These are phyloP conservation scores for Panaeolus papilionaceus DNA, from an alignment of 768 basidiomycete species.

Conservation along the genomic window DNA sequence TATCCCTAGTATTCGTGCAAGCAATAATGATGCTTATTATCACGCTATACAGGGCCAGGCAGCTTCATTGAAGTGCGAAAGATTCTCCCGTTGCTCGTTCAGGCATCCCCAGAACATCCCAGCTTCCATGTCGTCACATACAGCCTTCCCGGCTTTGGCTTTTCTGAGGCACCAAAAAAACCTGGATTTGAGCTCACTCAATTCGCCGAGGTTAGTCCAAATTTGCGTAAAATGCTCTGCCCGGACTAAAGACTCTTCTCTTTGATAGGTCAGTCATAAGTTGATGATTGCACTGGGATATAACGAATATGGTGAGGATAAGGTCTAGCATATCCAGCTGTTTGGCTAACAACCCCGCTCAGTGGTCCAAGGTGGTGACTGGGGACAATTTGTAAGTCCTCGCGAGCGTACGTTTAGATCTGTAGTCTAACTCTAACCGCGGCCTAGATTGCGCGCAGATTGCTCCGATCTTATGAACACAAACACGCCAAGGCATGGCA, in stretches of 20 bases:
- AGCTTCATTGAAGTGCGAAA: constrained; percentile 57
- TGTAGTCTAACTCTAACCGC: background rate
- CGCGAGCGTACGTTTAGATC: constrained; percentile 36
- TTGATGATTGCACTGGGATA: constrained; percentile 57
- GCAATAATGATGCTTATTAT: background rate
- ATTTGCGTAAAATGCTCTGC: background rate
- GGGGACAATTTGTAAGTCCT: constrained; percentile 44
- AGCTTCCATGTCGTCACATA: constrained; percentile 68
- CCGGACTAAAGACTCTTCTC: too few species aligned
- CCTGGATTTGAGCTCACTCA: constrained; percentile 56
- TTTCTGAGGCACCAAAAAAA: constrained; percentile 61
- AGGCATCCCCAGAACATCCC: constrained; percentile 47
- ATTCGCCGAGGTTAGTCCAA: constrained; percentile 50
- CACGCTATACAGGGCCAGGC: constrained; percentile 53
- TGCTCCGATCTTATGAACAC: too few species aligned
- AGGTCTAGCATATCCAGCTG: constrained; percentile 19
- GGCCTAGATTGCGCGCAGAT: too few species aligned
- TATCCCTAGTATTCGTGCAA: background rate
- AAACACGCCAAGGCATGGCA: constrained; percentile 56
- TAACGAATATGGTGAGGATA: constrained; percentile 48
- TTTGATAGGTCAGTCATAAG: constrained; percentile 47
- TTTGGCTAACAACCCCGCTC: constrained; percentile 41
- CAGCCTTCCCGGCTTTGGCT: constrained; percentile 67
- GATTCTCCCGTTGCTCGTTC: constrained; percentile 54
- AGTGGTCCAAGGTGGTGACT: constrained; percentile 57